phyloP scores from a whole-genome alignment of 768 basidiomycete species.

The Rhizopogon rudus region DNA sequence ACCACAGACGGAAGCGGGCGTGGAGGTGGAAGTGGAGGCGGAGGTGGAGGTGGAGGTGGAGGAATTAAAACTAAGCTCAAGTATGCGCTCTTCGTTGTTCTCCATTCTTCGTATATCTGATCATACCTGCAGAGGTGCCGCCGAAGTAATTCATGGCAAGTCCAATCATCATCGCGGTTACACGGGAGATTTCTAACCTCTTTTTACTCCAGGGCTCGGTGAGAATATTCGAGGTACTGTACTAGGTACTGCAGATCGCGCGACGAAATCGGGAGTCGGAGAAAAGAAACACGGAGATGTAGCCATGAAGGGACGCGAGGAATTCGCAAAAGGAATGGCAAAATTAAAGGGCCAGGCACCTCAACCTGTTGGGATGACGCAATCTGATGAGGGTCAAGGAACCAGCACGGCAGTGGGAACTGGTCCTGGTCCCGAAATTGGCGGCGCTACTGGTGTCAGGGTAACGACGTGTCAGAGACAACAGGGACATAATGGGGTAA shows the following conservation, averaged over 20 bases:
- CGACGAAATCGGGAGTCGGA: constrained; percentile 19
- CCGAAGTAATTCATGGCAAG: constrained; percentile 33
- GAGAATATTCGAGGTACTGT: constrained; percentile 41
- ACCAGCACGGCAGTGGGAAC: neutral
- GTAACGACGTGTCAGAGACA: neutral
- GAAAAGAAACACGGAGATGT: constrained; percentile 31
- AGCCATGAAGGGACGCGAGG: constrained; percentile 31
- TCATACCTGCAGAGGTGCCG: constrained; percentile 26
- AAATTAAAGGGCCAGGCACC: constrained; percentile 15
- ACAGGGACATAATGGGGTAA: neutral
- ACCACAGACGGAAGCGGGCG: neutral
- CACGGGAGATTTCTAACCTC: constrained; percentile 1
- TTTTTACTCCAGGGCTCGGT: constrained; percentile 30
- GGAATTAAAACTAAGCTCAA: constrained; percentile 14
- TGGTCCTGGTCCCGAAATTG: neutral
- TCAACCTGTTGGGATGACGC: neutral
- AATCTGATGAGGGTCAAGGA: neutral
- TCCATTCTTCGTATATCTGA: neutral
- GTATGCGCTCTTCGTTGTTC: neutral
- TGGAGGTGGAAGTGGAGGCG: neutral
- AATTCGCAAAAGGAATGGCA: constrained; percentile 36
- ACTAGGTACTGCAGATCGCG: constrained; percentile 34
- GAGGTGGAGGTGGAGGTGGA: neutral
- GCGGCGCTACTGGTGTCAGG: neutral
- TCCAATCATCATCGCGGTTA: neutral